phyloP scores from a whole-genome alignment of 148 eudicot species.

The Amaranthus cruentus region DNA sequence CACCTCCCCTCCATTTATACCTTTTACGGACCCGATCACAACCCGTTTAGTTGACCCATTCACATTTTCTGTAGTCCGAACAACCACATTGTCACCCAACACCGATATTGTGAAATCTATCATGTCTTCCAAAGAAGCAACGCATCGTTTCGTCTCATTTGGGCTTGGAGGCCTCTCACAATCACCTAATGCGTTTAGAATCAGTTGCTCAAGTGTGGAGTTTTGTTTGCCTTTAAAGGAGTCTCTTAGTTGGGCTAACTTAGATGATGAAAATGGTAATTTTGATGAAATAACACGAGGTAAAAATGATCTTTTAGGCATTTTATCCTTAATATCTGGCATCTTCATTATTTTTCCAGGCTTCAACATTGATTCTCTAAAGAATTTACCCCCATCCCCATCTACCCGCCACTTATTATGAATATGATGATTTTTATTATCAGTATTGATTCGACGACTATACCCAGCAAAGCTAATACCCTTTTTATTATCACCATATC shows the following conservation, averaged over 20 bases:
- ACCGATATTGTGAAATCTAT: conserved; percentile 65
- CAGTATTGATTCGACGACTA: conserved; percentile 5
- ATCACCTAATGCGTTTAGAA: conserved; percentile 49
- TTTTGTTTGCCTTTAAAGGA: conserved; percentile 39
- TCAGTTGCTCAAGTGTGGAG: conserved; percentile 38
- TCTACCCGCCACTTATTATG: not conserved
- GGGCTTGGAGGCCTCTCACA: conserved; percentile 67
- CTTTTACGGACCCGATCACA: conserved; percentile 62
- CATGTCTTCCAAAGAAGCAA: conserved; percentile 80
- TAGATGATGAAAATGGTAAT: conserved; percentile 49
- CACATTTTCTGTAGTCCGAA: conserved; percentile 53
- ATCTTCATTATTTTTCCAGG: conserved; percentile 54
- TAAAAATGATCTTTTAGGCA: conserved; percentile 85
- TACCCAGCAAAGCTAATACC: conserved; percentile 60
- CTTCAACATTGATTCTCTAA: conserved; percentile 65
- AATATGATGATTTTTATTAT: too few relatives aligned
- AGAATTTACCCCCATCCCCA: conserved; percentile 71
- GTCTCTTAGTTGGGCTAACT: conserved; percentile 30
- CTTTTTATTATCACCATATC: conserved; percentile 43
- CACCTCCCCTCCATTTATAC: conserved; percentile 65
- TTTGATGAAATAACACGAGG: conserved; percentile 62
- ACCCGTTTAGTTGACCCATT: conserved; percentile 52
- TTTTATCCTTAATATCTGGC: conserved; percentile 74
- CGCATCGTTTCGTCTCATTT: conserved; percentile 78
- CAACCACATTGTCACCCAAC: conserved; percentile 53